phyloP scores from a whole-genome alignment of 1,284 basidiomycete genomes.

The Trichosporon ovoides region DNA sequence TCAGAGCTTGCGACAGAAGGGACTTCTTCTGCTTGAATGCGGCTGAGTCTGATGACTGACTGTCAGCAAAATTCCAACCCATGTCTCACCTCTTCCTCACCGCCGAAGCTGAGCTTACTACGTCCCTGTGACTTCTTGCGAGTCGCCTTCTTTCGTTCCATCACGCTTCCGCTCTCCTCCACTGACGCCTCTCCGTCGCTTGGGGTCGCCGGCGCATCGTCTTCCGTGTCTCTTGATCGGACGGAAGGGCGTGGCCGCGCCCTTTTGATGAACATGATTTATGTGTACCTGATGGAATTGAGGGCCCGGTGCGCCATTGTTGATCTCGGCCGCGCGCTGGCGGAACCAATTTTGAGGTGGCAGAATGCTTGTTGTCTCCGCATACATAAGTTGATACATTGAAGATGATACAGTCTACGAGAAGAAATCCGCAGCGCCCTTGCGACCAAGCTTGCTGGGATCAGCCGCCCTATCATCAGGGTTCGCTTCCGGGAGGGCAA shows the following conservation, averaged over 20 bases:
- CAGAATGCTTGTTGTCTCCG: neutral
- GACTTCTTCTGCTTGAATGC: slow-evolving; percentile 48
- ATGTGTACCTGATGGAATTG: neutral
- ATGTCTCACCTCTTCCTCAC: slow-evolving; percentile 55
- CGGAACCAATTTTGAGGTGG: neutral
- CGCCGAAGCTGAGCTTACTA: slow-evolving; percentile 70
- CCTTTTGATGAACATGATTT: slow-evolving; percentile 44
- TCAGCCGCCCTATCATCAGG: neutral
- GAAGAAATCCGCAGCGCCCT: slow-evolving; percentile 43
- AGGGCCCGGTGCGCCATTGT: neutral
- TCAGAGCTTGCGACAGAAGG: slow-evolving; percentile 44
- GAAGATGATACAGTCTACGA: slow-evolving; percentile 26
- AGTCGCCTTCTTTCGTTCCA: slow-evolving; percentile 42
- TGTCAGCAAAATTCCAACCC: neutral
- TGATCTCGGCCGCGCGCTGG: neutral
- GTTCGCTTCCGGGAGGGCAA: neutral
- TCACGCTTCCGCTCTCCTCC: slow-evolving; percentile 33
- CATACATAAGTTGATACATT: neutral
- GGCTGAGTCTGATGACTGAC: slow-evolving; percentile 21
- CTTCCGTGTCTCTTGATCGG: slow-evolving; percentile 32
- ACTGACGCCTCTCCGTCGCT: slow-evolving; percentile 12
- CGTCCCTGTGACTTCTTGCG: slow-evolving; percentile 27
- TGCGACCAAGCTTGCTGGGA: slow-evolving; percentile 16
- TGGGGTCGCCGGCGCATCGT: slow-evolving; percentile 26
- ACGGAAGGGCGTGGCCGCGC: slow-evolving; percentile 39